phyloP scores from a whole-genome alignment of 306 rosid genomes.

The Ammopiptanthus mongolicus region DNA sequence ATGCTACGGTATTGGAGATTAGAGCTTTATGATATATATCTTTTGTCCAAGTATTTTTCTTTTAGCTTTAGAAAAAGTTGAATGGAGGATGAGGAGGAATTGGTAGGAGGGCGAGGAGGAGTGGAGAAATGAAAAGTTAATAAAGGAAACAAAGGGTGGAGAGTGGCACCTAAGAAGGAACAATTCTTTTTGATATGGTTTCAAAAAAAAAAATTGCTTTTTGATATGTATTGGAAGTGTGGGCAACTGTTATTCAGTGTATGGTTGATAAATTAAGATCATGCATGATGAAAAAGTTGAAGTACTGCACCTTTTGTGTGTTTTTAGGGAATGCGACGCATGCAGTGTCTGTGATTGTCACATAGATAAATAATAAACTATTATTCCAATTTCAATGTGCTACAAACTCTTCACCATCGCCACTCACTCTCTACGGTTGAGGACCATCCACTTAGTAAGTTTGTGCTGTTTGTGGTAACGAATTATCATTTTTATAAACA shows the following conservation, averaged over 20 bases:
- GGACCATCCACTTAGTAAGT: slow-evolving; percentile 18
- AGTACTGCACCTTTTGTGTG: slow-evolving; percentile 30
- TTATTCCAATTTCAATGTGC: slow-evolving; percentile 16
- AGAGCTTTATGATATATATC: slow-evolving; percentile 19
- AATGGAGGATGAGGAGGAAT: slow-evolving; percentile 40
- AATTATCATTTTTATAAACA: background rate
- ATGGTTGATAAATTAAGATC: slow-evolving; percentile 29
- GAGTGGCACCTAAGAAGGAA: slow-evolving; percentile 38
- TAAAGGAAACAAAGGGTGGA: slow-evolving; percentile 15
- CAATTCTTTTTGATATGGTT: slow-evolving; percentile 46
- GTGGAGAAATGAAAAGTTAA: slow-evolving; percentile 19
- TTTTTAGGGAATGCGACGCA: slow-evolving; percentile 24
- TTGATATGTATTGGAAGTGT: slow-evolving; percentile 24
- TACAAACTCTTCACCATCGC: slow-evolving; percentile 19
- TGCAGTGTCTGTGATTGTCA: slow-evolving; percentile 21
- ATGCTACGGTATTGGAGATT: slow-evolving; percentile 24
- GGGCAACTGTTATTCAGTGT: slow-evolving; percentile 22
- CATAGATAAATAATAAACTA: background rate
- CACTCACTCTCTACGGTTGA: slow-evolving; percentile 27
- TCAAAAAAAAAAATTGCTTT: no score
- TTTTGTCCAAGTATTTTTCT: slow-evolving; percentile 16
- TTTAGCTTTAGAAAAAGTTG: slow-evolving; percentile 39
- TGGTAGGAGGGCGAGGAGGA: background rate
- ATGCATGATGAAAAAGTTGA: slow-evolving; percentile 18
- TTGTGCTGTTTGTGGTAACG: slow-evolving; percentile 11